phyloP scores from a whole-genome alignment of 176 grass and related monocot species.

The Avena insularis region DNA sequence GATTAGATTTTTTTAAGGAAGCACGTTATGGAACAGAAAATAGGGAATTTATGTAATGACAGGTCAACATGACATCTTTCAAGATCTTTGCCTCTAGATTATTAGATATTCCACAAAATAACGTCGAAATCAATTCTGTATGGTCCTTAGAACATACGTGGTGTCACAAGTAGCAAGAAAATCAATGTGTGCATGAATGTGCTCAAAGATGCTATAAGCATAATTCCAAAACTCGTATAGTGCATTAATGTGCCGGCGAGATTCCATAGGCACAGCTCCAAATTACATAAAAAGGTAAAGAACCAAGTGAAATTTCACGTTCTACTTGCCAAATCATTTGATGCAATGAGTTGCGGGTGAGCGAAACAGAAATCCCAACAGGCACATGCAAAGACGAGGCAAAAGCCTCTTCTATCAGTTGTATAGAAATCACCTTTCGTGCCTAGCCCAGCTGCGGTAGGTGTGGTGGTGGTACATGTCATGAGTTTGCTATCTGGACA shows the following conservation, averaged over 20 bases:
- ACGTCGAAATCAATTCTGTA: not conserved
- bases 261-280: constrained; percentile 3
- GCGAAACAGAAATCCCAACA: not conserved
- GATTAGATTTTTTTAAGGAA: not conserved
- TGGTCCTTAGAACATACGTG: not conserved
- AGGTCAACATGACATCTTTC: constrained; percentile 27
- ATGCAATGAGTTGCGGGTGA: not conserved
- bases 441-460: not conserved
- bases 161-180: constrained; percentile 5
- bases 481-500: too few species aligned
- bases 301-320: constrained; percentile 15
- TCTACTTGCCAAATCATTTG: constrained; percentile 11
- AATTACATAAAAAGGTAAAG: not conserved
- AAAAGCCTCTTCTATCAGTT: not conserved
- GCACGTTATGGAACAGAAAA: not conserved
- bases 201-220: not conserved
- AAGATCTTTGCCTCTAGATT: constrained; percentile 2
- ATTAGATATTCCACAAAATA: constrained; percentile 30
- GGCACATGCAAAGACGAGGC: not conserved
- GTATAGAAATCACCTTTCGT: constrained; percentile 22
- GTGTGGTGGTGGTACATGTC: too few species aligned
- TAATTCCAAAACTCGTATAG: constrained; percentile 13
- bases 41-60: constrained; percentile 20
- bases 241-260: not conserved
- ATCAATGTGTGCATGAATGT: constrained; percentile 6